Percentiles rank a stretch among this genome's conserved stretches.
Evolutionary conservation across 164 flowering plant species (phyloP).

Genomic region (Sedum album): DNA sequence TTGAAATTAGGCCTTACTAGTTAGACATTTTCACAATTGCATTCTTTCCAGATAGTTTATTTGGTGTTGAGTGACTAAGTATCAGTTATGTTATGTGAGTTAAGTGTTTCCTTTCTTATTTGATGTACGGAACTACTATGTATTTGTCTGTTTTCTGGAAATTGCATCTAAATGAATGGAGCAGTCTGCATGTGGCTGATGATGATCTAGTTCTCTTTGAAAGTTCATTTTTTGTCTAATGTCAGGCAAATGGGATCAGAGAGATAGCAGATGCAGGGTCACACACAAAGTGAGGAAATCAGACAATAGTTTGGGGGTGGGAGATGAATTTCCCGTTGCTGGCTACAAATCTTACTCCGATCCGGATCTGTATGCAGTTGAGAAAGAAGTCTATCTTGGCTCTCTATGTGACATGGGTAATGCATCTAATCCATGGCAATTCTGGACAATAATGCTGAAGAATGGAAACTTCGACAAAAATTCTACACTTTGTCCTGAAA

Average conservation of each 20-base stretch:
- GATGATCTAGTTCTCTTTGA: not conserved
- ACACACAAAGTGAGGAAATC: conserved; percentile 44
- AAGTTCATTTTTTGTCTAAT: not conserved
- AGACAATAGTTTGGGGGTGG: conserved; percentile 50
- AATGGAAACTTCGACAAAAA: conserved; percentile 59
- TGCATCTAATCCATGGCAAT: conserved; percentile 58
- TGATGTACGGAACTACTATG: too few relatives aligned
- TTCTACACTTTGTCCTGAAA: conserved; percentile 44
- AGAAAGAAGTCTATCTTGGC: conserved; percentile 55
- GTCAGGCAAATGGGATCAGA: conserved; percentile 2
- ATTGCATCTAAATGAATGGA: too few relatives aligned
- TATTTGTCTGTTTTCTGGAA: too few relatives aligned
- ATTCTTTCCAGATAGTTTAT: too few relatives aligned
- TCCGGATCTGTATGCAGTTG: conserved; percentile 44
- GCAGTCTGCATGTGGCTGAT: too few relatives aligned
- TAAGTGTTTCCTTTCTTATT: too few relatives aligned
- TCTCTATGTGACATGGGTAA: conserved; percentile 39
- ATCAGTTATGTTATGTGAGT: too few relatives aligned
- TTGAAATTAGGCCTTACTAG: too few relatives aligned
- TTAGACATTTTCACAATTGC: too few relatives aligned
- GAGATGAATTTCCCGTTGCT: conserved; percentile 29
- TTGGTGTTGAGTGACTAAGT: too few relatives aligned
- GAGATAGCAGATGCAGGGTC: not conserved
- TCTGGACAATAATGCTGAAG: conserved; percentile 80
- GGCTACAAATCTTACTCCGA: conserved; percentile 17